A percentile compares a stretch with the other conserved stretches of the same genome.
Conservation (phyloP, 2,329 filamentous ascomycete genomes). For the Thelonectria olida region DNA sequence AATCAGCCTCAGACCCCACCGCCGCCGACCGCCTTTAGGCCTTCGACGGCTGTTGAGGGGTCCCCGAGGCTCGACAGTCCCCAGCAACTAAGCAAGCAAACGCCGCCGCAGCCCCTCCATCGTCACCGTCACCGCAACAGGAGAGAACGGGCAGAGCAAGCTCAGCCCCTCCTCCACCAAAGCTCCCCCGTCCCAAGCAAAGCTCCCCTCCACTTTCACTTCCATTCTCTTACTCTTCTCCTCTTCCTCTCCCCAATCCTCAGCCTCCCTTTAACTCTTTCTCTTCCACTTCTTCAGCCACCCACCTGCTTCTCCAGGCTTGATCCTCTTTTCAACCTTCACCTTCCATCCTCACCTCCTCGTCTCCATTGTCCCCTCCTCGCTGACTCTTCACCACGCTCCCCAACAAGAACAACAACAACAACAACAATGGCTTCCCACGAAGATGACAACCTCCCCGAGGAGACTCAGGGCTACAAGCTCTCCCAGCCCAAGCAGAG, state of each 20-base stretch:
- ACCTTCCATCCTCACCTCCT: constrained; percentile 9
- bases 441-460: constrained; percentile 84
- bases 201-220: constrained; percentile 34
- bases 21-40: constrained; percentile 15
- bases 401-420: constrained; percentile 51
- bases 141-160: no score
- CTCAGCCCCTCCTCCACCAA: constrained; percentile 34
- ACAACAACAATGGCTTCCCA: constrained; percentile 69
- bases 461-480: constrained; percentile 96
- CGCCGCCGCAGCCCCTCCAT: constrained; percentile 45
- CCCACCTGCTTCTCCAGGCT: background rate
- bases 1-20: constrained; percentile 6
- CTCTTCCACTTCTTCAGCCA: constrained; percentile 20
- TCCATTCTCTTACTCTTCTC: background rate
- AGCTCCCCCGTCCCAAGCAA: constrained; percentile 18
- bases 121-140: constrained; percentile 43
- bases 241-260: constrained; percentile 22
- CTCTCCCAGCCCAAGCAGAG: constrained; percentile 97
- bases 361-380: background rate
- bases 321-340: constrained; percentile 2
- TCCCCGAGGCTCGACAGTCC: constrained; percentile 1
- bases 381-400: constrained; percentile 26
- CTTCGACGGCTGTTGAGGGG: constrained; percentile 5
- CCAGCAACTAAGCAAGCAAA: constrained; percentile 17
- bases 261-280: no score